These are phyloP conservation scores for Penicillium herquei DNA, from an alignment of 495 filamentous ascomycete species.

Conservation along the genomic window DNA sequence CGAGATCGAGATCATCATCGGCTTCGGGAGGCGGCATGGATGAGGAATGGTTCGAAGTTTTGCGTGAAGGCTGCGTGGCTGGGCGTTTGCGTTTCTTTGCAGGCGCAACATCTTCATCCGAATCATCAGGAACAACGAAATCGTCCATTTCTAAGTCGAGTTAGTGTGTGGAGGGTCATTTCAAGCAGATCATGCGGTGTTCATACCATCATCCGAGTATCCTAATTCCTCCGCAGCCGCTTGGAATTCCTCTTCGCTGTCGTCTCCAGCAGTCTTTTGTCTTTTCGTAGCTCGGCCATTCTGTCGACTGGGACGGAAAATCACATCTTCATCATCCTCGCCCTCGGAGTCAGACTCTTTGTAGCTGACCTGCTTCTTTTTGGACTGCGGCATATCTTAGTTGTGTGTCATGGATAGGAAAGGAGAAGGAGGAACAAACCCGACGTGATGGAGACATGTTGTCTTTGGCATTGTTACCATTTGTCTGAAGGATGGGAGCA, in stretches of 20 bases:
- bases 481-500: slow-evolving; percentile 14
- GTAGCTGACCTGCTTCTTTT: slow-evolving; percentile 48
- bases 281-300: slow-evolving; percentile 45
- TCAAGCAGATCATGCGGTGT: slow-evolving; percentile 1
- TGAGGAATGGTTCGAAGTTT: slow-evolving; percentile 58
- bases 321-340: slow-evolving; percentile 55
- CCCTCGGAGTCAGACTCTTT: slow-evolving; percentile 51
- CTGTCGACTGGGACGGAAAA: slow-evolving; percentile 43
- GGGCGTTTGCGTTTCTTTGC: slow-evolving; percentile 74
- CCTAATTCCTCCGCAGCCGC: slow-evolving; percentile 51
- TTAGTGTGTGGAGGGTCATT: slow-evolving; percentile 13
- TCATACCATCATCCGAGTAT: slow-evolving; percentile 60
- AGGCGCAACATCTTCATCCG: slow-evolving; percentile 66
- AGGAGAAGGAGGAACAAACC: slow-evolving; percentile 24
- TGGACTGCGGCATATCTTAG: slow-evolving; percentile 23
- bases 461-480: slow-evolving; percentile 16
- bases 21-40: slow-evolving; percentile 46
- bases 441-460: slow-evolving; percentile 46
- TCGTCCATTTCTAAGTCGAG: slow-evolving; percentile 67
- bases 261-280: slow-evolving; percentile 51
- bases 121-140: slow-evolving; percentile 79
- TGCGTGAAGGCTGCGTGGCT: slow-evolving; percentile 47
- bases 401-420: not conserved
- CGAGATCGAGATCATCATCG: slow-evolving; percentile 52
- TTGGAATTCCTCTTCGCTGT: slow-evolving; percentile 72